These are phyloP conservation scores for Mitragyna speciosa DNA, from an alignment of 257 asterid genomes.

Conservation along the genomic window DNA sequence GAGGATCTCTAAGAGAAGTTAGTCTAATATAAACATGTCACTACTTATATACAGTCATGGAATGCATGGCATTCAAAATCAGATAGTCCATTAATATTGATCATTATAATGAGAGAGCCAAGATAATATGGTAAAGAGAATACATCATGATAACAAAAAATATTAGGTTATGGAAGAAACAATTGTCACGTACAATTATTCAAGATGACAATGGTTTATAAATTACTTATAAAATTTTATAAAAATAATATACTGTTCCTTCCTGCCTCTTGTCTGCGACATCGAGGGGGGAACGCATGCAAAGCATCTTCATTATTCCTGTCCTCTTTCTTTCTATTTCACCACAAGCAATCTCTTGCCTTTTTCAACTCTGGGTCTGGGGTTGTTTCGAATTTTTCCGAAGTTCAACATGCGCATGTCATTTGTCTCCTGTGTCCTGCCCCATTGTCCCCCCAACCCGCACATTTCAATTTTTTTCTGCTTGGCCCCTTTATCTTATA, in stretches of 20 bases:
- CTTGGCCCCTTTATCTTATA: not conserved
- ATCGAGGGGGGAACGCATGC: slow-evolving; percentile 54
- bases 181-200: too few species aligned
- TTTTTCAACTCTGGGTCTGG: slow-evolving; percentile 3
- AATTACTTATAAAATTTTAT: too few species aligned
- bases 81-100: too few species aligned
- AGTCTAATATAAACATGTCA: too few species aligned
- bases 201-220: too few species aligned
- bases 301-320: slow-evolving; percentile 42
- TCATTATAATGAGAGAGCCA: too few species aligned
- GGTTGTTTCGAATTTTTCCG: slow-evolving; percentile 5
- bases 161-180: too few species aligned
- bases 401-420: slow-evolving; percentile 34
- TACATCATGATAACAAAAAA: not conserved
- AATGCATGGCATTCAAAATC: too few species aligned
- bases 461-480: too few species aligned
- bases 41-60: too few species aligned
- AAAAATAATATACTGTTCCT: too few species aligned
- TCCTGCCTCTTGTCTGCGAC: slow-evolving; percentile 1
- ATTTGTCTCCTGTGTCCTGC: slow-evolving; percentile 16
- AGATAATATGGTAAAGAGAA: not conserved
- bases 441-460: slow-evolving; percentile 8
- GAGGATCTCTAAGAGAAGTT: not conserved
- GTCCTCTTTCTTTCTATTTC: slow-evolving; percentile 47
- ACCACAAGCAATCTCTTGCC: slow-evolving; percentile 26